Evolutionary conservation across 208 protist species (phyloP).

Genomic region (Trypanosoma platydactyli): DNA sequence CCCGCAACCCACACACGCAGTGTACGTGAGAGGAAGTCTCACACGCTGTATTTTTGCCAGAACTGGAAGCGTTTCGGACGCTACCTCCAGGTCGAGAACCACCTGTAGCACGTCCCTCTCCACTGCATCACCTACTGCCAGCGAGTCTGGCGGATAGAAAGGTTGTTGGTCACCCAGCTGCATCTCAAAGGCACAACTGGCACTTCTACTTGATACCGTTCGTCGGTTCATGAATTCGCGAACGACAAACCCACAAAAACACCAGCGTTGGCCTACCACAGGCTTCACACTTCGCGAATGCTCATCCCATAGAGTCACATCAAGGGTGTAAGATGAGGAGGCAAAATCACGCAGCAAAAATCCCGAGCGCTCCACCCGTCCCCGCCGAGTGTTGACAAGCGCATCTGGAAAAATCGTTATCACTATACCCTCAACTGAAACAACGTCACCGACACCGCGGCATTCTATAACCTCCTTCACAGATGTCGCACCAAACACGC

Average conservation of each 20-base stretch:
- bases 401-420: slow-evolving; percentile 14
- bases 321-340: slow-evolving; percentile 23
- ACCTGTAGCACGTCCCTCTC: slow-evolving; percentile 15
- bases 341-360: slow-evolving; percentile 36
- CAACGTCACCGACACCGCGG: slow-evolving; percentile 42
- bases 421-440: slow-evolving; percentile 53
- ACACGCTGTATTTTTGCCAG: slow-evolving; percentile 45
- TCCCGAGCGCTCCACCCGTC: slow-evolving; percentile 46
- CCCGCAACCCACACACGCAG: slow-evolving; percentile 23
- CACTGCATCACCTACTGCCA: background rate
- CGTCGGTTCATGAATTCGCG: slow-evolving; percentile 58
- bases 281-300: slow-evolving; percentile 33
- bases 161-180: slow-evolving; percentile 3
- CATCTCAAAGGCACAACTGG: slow-evolving; percentile 37
- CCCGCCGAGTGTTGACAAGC: slow-evolving; percentile 55
- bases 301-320: slow-evolving; percentile 78
- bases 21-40: slow-evolving; percentile 19
- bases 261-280: slow-evolving; percentile 50
- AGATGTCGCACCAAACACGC: slow-evolving; percentile 41
- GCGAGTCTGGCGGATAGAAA: background rate
- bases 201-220: slow-evolving; percentile 41
- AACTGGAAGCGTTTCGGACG: slow-evolving; percentile 36
- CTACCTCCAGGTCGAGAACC: slow-evolving; percentile 28
- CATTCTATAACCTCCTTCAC: slow-evolving; percentile 37
- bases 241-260: slow-evolving; percentile 50